Base-by-base conservation (phyloP, 257 asterid genomes). In the Datura wrightii region DNA sequence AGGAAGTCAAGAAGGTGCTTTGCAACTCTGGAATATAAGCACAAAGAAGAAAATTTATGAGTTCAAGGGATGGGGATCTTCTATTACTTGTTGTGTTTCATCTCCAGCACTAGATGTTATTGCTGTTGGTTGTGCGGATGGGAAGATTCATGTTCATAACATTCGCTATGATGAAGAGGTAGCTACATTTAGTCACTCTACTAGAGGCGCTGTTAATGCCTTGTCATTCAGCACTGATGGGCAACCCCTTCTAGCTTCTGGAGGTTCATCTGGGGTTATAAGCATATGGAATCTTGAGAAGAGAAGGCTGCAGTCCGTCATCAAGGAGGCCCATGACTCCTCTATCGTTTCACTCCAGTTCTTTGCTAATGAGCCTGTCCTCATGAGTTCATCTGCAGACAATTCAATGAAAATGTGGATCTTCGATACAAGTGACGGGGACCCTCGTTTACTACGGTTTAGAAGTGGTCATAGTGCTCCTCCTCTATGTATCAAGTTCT, bases 401-500 rank as follows among this genome's bases (percentile, higher is more conserved):
- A 95, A 95, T 85, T 95, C 99, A 3, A 84, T 95, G 54, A 95
- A 95, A 90, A 93, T 94, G 97, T 94, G 99, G 99, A 91, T 95
- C 66, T 95, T 95, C 83, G 98, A 95, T 85, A 90, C 97, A 54
- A 94, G 89, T 67, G 97, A 94, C 86, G 98, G 97, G 42, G 97
- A 92, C 86, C 93, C 99, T 80, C 98, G 97, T 79, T 88, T 94
- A 67, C 89, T 94, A 70, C 94, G 97, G 55, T 94, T 93, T 87
- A 92, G 99, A 91, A 95, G 94, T 86, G 98, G 99, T 83, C 99
- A 95, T 85, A 95, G 97, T 84, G 99, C 97, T 62, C 99, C 99
- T 86, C 97, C 99, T 59, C 83, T 88, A 74, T 93, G 98, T 87
- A 94, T 95, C 84, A 95, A 67, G 90, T 95, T 89, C 90, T 94